Percentiles rank a stretch among this genome's conserved stretches.
Conservation (phyloP, 495 filamentous ascomycete genomes). For the Lophiostoma macrostomum region DNA sequence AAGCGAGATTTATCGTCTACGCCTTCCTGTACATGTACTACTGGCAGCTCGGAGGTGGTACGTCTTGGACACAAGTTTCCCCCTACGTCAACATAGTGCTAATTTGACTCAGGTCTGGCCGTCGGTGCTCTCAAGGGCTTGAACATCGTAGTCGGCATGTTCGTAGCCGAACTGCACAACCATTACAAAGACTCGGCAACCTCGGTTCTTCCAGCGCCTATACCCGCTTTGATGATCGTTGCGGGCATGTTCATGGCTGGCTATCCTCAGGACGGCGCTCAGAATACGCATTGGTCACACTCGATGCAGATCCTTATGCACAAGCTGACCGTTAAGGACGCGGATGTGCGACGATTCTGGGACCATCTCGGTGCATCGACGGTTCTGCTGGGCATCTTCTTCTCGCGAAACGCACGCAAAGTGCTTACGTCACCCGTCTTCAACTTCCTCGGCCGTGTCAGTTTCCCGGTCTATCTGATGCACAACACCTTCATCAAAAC, state of each 20-base stretch:
- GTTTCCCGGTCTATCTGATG: conserved; percentile 36
- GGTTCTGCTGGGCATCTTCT: conserved; percentile 33
- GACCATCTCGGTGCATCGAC: conserved; percentile 31
- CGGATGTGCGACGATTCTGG: conserved; percentile 36
- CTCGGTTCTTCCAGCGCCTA: conserved; percentile 22
- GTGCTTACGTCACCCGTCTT: conserved; percentile 32
- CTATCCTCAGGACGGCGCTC: conserved; percentile 30
- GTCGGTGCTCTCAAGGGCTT: conserved; percentile 29
- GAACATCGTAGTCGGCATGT: conserved; percentile 35
- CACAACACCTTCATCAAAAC: conserved; percentile 36
- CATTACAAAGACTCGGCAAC: conserved; percentile 31
- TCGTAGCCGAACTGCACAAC: conserved; percentile 34
- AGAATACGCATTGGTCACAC: conserved; percentile 29
- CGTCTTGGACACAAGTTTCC: too few species aligned
- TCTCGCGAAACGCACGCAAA: conserved; percentile 30
- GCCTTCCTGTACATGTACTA: conserved; percentile 29
- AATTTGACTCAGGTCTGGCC: conserved; percentile 18
- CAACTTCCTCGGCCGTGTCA: conserved; percentile 37
- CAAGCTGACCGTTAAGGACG: conserved; percentile 11
- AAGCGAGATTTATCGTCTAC: conserved; percentile 27
- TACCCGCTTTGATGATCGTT: conserved; percentile 31
- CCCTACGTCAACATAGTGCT: too few species aligned
- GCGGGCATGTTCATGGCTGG: conserved; percentile 32
- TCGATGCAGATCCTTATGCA: conserved; percentile 29
- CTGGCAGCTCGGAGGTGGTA: conserved; percentile 32